Evolutionary conservation across 2,329 filamentous ascomycete genomes (phyloP), one percentile per base, ranked within the genome.

Genomic region (Calonectria hongkongensis): DNA sequence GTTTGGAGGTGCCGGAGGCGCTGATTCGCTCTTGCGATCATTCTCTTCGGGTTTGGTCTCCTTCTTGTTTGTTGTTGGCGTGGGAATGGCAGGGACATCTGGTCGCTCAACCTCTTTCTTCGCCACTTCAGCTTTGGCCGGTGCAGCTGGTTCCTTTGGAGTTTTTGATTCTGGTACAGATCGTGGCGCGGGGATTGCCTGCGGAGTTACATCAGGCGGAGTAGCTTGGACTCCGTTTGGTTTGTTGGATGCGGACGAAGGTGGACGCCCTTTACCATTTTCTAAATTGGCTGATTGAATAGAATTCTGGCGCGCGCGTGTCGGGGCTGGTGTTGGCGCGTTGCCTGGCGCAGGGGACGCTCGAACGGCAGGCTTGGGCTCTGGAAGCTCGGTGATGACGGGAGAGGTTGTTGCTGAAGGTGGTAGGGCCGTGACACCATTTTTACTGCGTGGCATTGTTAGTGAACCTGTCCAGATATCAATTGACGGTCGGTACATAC

Each of bases 381-480:
- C 94, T 30, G 91, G 89, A 71, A 95, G 90, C n/a, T 89, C 90
- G 62, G 91, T 89, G 60, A 94, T 87, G 58, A 95, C 89, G 21
- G 95, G 94, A 1, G 95, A 96, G 1, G 95, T 93, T n/a, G 92
- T 90, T 75, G 93, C 87, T 3, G 92, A 92, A 21, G 94, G 92
- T 1, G 94, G 94, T 79, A 92, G 89, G 71, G 88, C 89, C 30
- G 87, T 85, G 41, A 78, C 74, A 30, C 83, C 82, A 69, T 84
- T 85, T 68, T 82, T 85, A 70, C 79, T 80, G 66, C 66, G 75
- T 77, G 65, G 43, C 56, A 72, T 51, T 58, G 66, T 80, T 74
- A 80, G 72, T n/a, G 28, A 58, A 45, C 69, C 25, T 33, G 36
- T n/a, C 43, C 10, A 48, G 18, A 45, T 18, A 33, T 39, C 18